Evolutionary conservation across 495 filamentous ascomycete genomes (phyloP).

Genomic region (Cudoniella acicularis): DNA sequence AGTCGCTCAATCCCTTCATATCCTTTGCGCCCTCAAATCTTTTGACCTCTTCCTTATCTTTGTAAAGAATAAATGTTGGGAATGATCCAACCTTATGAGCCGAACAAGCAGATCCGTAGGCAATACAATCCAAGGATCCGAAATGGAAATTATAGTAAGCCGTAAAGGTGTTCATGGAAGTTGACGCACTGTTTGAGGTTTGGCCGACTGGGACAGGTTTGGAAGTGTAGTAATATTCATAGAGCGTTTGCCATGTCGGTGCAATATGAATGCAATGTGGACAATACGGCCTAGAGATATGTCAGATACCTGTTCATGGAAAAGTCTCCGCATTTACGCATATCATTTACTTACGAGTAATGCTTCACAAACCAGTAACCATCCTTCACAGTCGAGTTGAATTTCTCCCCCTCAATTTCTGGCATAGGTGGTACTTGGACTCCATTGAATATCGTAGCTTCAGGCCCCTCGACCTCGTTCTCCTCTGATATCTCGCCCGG

Average conservation of each 20-base stretch:
- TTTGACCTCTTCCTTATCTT: constrained; percentile 69
- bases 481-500: constrained; percentile 12
- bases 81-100: constrained; percentile 60
- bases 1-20: constrained; percentile 57
- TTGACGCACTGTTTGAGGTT: constrained; percentile 12
- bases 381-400: constrained; percentile 55
- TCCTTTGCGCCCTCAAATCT: constrained; percentile 55
- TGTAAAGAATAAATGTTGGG: constrained; percentile 77
- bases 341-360: constrained; percentile 53
- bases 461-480: constrained; percentile 4
- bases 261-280: constrained; percentile 76
- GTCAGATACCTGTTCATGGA: background rate
- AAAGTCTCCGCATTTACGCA: background rate
- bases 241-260: constrained; percentile 86
- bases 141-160: constrained; percentile 89
- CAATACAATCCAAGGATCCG: constrained; percentile 77
- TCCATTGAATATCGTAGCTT: constrained; percentile 73
- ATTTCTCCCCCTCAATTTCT: constrained; percentile 50
- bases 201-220: constrained; percentile 46
- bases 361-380: constrained; percentile 76
- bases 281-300: constrained; percentile 50
- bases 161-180: constrained; percentile 40
- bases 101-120: constrained; percentile 69
- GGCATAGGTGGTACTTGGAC: constrained; percentile 71
- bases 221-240: constrained; percentile 97